These are phyloP conservation scores for Chaetoscypha palmicola DNA, from an alignment of 2,329 filamentous ascomycete genomes.

Conservation along the genomic window DNA sequence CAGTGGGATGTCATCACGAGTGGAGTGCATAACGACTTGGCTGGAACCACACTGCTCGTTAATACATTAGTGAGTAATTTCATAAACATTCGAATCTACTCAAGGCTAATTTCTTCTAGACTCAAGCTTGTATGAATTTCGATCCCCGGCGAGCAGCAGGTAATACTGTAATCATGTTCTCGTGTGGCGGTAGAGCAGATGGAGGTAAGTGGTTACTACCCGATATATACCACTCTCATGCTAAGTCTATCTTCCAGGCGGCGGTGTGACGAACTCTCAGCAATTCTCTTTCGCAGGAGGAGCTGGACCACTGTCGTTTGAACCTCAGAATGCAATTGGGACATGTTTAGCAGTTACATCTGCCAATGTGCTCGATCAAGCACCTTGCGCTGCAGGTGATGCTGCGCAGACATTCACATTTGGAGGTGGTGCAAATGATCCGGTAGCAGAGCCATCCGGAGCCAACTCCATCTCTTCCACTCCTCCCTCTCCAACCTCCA, in stretches of 20 bases:
- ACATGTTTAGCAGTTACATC: slow-evolving; percentile 41
- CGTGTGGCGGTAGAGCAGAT: slow-evolving; percentile 51
- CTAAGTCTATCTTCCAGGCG: too few species aligned
- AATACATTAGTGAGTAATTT: slow-evolving; percentile 39
- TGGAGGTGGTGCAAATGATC: slow-evolving; percentile 11
- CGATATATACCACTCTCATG: too few species aligned
- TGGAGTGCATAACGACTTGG: slow-evolving; percentile 44
- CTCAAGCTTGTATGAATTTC: slow-evolving; percentile 52
- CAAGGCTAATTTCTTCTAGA: slow-evolving; percentile 29
- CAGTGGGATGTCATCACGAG: slow-evolving; percentile 39
- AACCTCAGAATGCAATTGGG: slow-evolving; percentile 39
- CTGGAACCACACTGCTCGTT: slow-evolving; percentile 44
- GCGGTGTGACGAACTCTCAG: slow-evolving; percentile 44
- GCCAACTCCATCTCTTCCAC: slow-evolving; percentile 6
- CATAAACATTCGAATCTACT: too few species aligned
- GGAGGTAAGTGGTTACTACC: slow-evolving; percentile 33
- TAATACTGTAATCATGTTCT: slow-evolving; percentile 50
- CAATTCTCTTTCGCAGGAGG: slow-evolving; percentile 41
- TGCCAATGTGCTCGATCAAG: slow-evolving; percentile 39
- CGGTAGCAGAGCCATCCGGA: slow-evolving; percentile 3
- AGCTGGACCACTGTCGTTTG: slow-evolving; percentile 37
- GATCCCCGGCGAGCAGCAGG: slow-evolving; percentile 45
- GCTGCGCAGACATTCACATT: slow-evolving; percentile 38
- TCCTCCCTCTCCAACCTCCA: background rate
- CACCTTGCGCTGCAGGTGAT: slow-evolving; percentile 36